A percentile compares a stretch with the other conserved stretches of the same genome.
These are phyloP conservation scores for Yamadazyma sp. DNA, from an alignment of 1,139 yeast species.

Conservation along the genomic window DNA sequence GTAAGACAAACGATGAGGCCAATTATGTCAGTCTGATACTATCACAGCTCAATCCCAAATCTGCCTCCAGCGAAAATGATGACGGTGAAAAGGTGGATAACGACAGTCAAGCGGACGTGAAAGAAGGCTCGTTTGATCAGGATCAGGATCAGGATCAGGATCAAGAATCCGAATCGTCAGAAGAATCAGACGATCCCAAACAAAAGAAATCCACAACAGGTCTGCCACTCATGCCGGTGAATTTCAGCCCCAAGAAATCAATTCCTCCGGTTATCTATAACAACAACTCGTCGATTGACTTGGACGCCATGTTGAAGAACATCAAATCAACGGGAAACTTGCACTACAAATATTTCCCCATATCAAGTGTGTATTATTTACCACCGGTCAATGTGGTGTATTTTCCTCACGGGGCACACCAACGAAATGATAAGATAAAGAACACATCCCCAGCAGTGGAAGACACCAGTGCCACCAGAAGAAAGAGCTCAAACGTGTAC, in stretches of 20 bases:
- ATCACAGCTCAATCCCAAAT: slow-evolving; percentile 1
- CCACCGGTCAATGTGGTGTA: slow-evolving; percentile 63
- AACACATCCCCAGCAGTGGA: slow-evolving; percentile 13
- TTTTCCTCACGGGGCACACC: slow-evolving; percentile 61
- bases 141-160: slow-evolving; percentile 1
- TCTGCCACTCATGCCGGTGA: slow-evolving; percentile 7
- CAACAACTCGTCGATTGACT: slow-evolving; percentile 16
- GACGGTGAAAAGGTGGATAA: slow-evolving; percentile 7
- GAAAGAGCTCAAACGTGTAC: slow-evolving; percentile 33
- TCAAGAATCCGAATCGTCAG: slow-evolving; percentile 1
- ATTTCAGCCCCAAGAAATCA: slow-evolving; percentile 10
- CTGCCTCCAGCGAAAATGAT: slow-evolving; percentile 9
- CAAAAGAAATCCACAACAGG: slow-evolving; percentile 8
- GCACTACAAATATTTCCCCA: slow-evolving; percentile 56
- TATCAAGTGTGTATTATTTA: slow-evolving; percentile 54
- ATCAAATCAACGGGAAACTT: slow-evolving; percentile 11
- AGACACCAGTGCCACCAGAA: slow-evolving; percentile 12
- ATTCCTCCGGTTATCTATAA: slow-evolving; percentile 13
- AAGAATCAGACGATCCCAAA: slow-evolving; percentile 1
- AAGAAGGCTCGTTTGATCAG: slow-evolving; percentile 6
- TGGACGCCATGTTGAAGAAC: slow-evolving; percentile 13
- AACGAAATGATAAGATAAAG: slow-evolving; percentile 18
- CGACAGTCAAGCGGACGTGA: slow-evolving; percentile 8
- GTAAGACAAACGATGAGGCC: slow-evolving; percentile 7
- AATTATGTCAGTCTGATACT: slow-evolving; percentile 7